Percentiles rank a stretch among this genome's conserved stretches.
Conservation (phyloP, 2,329 filamentous ascomycete genomes). For the Simplicillium aogashimaense region DNA sequence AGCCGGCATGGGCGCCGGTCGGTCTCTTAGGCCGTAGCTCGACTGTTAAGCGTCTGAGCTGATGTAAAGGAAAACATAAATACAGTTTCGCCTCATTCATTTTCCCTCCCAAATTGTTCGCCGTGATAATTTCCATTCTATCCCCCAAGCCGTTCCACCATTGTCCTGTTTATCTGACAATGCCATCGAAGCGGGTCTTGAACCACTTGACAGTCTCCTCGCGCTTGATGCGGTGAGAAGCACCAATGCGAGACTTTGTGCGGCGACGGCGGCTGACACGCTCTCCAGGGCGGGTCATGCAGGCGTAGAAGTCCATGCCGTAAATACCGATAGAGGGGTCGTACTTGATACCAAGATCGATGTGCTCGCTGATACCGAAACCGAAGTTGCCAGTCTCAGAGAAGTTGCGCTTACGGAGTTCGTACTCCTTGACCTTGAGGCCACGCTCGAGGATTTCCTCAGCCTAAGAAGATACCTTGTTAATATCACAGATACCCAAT, state of each 20-base stretch:
- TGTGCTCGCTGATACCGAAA: constrained; percentile 99
- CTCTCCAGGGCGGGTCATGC: constrained; percentile 99
- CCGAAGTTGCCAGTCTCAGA: constrained; percentile 99
- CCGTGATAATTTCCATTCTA: constrained; percentile 27
- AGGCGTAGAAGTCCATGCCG: constrained; percentile 99
- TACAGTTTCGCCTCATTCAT: constrained; percentile 25
- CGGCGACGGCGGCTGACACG: constrained; percentile 93
- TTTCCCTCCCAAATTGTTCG: constrained; percentile 25
- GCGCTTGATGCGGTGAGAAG: constrained; percentile 87
- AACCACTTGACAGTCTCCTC: constrained; percentile 97
- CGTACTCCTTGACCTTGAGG: constrained; percentile 99
- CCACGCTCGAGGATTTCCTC: constrained; percentile 99
- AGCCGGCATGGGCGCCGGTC: constrained; percentile 61
- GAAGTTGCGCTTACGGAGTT: constrained; percentile 99
- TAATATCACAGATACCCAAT: constrained; percentile 9
- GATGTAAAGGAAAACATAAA: constrained; percentile 33
- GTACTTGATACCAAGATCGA: constrained; percentile 99
- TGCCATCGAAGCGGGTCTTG: constrained; percentile 86
- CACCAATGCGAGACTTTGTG: constrained; percentile 75
- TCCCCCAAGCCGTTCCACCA: constrained; percentile 24
- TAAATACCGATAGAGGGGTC: constrained; percentile 97
- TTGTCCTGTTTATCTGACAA: constrained; percentile 95
- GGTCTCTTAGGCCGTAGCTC: constrained; percentile 64
- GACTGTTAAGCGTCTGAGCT: constrained; percentile 45
- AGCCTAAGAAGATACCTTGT: constrained; percentile 40